Base-by-base conservation (phyloP, 805 yeast species). In the Cyberlindnera mississippiensis region DNA sequence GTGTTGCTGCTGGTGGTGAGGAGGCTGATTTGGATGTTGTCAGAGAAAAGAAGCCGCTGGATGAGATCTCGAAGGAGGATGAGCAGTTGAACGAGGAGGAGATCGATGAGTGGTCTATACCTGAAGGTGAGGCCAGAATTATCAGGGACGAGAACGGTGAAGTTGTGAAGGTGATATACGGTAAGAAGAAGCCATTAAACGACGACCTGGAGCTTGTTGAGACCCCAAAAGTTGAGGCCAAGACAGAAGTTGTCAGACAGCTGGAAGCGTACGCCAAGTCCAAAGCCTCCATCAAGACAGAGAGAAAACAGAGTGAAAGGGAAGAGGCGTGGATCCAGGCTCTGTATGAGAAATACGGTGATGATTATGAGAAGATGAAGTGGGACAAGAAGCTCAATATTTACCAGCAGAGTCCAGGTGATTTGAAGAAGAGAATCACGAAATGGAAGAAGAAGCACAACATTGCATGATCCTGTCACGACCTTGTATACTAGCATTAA, bases 351-450 rank as follows among this genome's bases (percentile, higher is more conserved):
- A 88, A 87, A 60, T 80, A 93, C 57, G 96, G 96, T 14, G 95
- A 88, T 51, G 83, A 93, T 61, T 89, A 80, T 60, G 82, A 75
- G 35, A 85, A 81, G 54, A 93, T 93, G 99, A 83, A 79, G 61
- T 85, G 95, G 85, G 99, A 93, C 62, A 77, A 76, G 64, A 85
- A 85, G 62, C 71, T 90, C 48, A 91, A 91, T 62, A 75, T 82
- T 2, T 76, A 73, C 63, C 97, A 90, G 66, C 88, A 85, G 61
- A 74, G 85, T 47, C 81, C 80, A n/a, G 95, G 95, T 20, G 95
- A 88, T 55, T 67, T 91, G 52, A 82, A 74, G 63, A 78, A 76
- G 62, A 77, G 93, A 59, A 69, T 91, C 34, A 56, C 51, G 16
- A 82, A 78, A 61, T 87, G 95, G 91, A 80, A 79, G 60, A 72